These are phyloP conservation scores for Linaria vulgaris DNA, from an alignment of 257 asterid genomes.

Conservation along the genomic window DNA sequence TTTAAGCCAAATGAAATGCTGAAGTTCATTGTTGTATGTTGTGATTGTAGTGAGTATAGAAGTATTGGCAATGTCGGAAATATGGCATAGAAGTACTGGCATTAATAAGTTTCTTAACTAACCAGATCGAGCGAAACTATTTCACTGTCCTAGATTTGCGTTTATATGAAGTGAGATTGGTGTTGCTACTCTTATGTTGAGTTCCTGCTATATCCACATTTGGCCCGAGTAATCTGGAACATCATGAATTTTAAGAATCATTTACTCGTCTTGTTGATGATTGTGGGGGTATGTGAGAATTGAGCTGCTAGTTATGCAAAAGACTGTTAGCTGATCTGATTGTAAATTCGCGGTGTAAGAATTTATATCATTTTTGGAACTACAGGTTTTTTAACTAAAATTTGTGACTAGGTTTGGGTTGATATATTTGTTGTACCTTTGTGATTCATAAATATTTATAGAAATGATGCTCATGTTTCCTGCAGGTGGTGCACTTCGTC, in stretches of 20 bases:
- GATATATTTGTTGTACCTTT: background rate
- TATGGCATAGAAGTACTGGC: background rate
- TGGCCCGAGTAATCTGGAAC: constrained; percentile 6
- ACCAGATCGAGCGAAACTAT: background rate
- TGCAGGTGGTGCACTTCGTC: constrained; percentile 84
- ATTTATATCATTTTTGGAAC: background rate
- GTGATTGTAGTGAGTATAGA: background rate
- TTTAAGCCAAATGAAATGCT: background rate
- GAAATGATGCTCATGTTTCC: constrained; percentile 21
- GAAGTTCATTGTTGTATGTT: background rate
- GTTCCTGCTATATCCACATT: background rate
- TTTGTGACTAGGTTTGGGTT: too few species aligned
- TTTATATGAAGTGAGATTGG: background rate
- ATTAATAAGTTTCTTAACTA: background rate
- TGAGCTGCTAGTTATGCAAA: background rate
- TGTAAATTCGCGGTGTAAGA: too few species aligned
- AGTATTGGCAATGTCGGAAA: background rate
- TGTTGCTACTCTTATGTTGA: background rate
- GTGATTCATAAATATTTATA: constrained; percentile 13
- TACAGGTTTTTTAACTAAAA: background rate
- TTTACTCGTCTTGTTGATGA: background rate
- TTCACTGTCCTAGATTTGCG: background rate
- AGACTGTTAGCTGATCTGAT: background rate
- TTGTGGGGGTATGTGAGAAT: background rate
- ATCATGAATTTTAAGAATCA: background rate